Base-by-base conservation (phyloP, 192 early-diverging fungal genomes). In the Backusella australiensis region DNA sequence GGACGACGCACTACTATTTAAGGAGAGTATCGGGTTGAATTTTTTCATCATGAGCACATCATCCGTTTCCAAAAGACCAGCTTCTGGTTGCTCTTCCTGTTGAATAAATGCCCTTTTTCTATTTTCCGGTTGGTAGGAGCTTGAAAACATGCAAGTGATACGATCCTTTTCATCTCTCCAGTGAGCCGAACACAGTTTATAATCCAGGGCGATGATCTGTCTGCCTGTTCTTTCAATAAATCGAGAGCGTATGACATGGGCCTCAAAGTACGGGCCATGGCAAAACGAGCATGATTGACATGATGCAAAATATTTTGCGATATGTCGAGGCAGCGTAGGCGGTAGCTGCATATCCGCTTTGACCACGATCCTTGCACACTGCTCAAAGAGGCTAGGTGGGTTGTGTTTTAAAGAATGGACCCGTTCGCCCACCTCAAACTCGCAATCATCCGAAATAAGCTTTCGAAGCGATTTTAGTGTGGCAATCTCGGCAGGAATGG, bases 251-350 rank as follows among this genome's bases (percentile, higher is more conserved):
- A 83, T 83, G 1, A 87, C 83, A 76, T 67, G 87, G 8, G 77
- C 79, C 35, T 94, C 90, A 77, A 94, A 93, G 72, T 90, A 94
- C 14, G 95, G 94, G 8, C 95, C 94, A 19, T 82, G 78, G 77
- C 95, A 96, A 83, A 91, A 94, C 3, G 90, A 85, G 78, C 95
- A 96, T 17, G 73, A 65, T n/a, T 85, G 77, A 0, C 87, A 86
- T 12, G 84, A 86, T 14, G 82, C 79, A 38, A 96, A 76, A 77
- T 94, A 96, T 9, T 76, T 77, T 77, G 89, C 87, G 19, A 96
- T 52, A 49, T 93, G 83, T 36, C 93, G 84, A 17, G 85, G 80
- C 8, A 88, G 74, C 65, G 83, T 71, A 14, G 81, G 39, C 14
- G 88, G 87, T 59, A 94, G 78, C 5, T 87, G 83, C 8, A 93